Base-by-base conservation (phyloP, 1,284 basidiomycete genomes). In the Lentinula novae-zelandiae region DNA sequence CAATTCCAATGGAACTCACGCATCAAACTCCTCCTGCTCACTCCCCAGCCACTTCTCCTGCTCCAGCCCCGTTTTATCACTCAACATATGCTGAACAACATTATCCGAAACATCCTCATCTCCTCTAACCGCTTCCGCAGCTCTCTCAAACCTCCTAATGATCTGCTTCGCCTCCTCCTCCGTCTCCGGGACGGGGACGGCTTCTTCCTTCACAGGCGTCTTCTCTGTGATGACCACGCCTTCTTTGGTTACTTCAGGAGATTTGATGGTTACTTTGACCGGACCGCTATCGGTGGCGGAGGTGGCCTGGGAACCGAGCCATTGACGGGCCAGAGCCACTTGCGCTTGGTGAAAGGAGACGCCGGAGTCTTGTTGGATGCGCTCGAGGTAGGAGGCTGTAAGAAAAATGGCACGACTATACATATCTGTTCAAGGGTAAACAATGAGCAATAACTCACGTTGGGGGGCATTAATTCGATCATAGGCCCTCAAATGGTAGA, bases 401-500 rank as follows among this genome's bases (percentile, higher is more conserved):
- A 9, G 36, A 5, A 5, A 44, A 17, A 52, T 10, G 15, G 31
- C 17, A 31, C 3, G 1, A 12, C 3, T 22, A 31, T 22, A 40
- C 13, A 20, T 5, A 15, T 36, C 3, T 38, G 31, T 9, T 10
- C 8, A 50, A 22, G 22, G 20, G n/a, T 12, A 7, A 22, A 46
- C 20, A 8, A 9, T 48, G 39, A 31, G 15, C 61, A 22, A 3
- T 17, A 38, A 65, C 71, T 62, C 56, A 86, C 87, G 72, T 62
- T 78, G 73, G 3, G 92, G 93, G 0, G 88, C 87, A 70, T 96
- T 96, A 73, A 98, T 93, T 34, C 95, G 82, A 71, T 98, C 96
- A 72, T 96, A 97, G 1, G 88, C 80, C 46, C 95, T 83, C 38
- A 98, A 79, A 73, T 97, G 93, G 76, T 92, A 97, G 81, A 96